Percentiles rank a stretch among this genome's conserved stretches.
phyloP scores from a whole-genome alignment of 2,329 filamentous ascomycete genomes.

The Pseudogymnoascus sp. region DNA sequence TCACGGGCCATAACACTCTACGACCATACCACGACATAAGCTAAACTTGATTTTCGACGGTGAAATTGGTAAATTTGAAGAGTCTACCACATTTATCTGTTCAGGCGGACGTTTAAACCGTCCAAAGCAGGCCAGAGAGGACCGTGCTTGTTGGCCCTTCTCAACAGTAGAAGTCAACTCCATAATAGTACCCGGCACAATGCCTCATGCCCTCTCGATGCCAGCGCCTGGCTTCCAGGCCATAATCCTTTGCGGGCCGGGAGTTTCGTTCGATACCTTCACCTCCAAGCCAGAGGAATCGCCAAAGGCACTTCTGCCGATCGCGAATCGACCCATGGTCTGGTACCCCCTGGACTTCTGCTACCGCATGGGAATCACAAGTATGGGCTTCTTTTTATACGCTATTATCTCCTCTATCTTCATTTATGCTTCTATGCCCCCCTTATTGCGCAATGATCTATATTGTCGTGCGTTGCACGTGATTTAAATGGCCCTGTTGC shows the following conservation, averaged over 20 bases:
- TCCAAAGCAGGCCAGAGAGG: not conserved
- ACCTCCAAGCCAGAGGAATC: conserved; percentile 72
- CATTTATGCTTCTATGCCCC: not conserved
- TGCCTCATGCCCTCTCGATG: conserved; percentile 70
- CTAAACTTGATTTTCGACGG: not conserved
- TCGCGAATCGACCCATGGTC: conserved; percentile 81
- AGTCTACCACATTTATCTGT: not conserved
- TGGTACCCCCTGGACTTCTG: conserved; percentile 86
- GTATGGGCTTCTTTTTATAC: conserved; percentile 37
- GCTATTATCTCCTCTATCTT: not conserved
- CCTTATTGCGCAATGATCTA: not conserved
- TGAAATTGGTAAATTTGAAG: not conserved
- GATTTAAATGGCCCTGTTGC: not conserved
- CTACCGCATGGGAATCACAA: conserved; percentile 69
- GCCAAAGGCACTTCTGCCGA: conserved; percentile 73
- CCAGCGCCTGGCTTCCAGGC: conserved; percentile 73
- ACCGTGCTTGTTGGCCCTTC: not conserved
- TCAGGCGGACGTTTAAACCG: not conserved
- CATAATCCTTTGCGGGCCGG: conserved; percentile 74
- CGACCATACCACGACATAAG: conserved; percentile 5
- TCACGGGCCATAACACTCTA: conserved; percentile 1
- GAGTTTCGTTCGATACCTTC: conserved; percentile 74
- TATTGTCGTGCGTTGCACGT: not conserved
- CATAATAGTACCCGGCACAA: conserved; percentile 28
- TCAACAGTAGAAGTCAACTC: not conserved